Evolutionary conservation across 2,329 filamentous ascomycete genomes (phyloP), one percentile per base, ranked within the genome.

Genomic region (Colletotrichum aenigma): DNA sequence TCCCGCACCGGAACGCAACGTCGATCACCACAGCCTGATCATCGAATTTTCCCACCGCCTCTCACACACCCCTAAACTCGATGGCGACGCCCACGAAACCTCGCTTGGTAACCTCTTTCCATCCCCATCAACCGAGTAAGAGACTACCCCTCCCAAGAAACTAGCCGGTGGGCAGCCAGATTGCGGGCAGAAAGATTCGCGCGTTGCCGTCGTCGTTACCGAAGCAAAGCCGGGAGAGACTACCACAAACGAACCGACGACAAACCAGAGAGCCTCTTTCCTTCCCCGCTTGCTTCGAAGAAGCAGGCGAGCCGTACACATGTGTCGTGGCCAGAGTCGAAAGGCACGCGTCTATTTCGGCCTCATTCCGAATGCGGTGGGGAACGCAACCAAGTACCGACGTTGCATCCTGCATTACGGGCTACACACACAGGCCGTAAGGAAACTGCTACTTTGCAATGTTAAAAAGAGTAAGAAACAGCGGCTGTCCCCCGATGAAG

Each of bases 291-390:
- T 48, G 43, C 43, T 48, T 48, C 10, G 18, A 48, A 65, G 32
- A 65, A 65, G 32, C 61, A 43, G 36, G 21, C n/a, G 15, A 65
- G 34, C 8, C 32, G n/a, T 32, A 64, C 28, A 64, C 43, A 32
- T 21, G 24, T 43, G 28, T 48, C 18, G 24, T 58, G 28, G 34
- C 58, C 21, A 48, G 36, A 36, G n/a, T 26, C 21, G 48, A 24
- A 13, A 55, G 65, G 56, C n/a, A 32, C 69, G 52, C 38, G 12
- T 66, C 62, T 66, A 58, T 67, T 65, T 75, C 73, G 73, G 73
- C 70, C 65, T 75, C 64, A 75, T 75, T 73, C 64, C 70, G 73
- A 75, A 32, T 18, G 24, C n/a, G 21, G 73, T 73, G 70, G 73
- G 36, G 65, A 72, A 34, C 36, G 9, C 52, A 28, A 71, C n/a